phyloP scores from a whole-genome alignment of 2,329 filamentous ascomycete genomes.

The Aspergillus pseudoglaucus region DNA sequence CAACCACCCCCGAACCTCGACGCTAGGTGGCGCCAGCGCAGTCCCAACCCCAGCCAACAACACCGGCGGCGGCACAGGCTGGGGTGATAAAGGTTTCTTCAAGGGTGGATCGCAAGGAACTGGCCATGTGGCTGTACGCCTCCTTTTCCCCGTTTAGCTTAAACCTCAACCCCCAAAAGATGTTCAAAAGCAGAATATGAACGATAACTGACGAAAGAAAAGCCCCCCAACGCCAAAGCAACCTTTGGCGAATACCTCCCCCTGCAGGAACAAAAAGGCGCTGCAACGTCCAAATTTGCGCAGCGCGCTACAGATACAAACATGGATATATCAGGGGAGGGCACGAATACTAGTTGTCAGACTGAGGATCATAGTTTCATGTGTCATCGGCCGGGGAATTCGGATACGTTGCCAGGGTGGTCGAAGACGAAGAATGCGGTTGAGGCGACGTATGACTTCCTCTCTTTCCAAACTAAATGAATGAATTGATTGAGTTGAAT shows the following conservation, averaged over 20 bases:
- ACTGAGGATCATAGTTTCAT: conserved; percentile 30
- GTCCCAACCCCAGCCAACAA: conserved; percentile 26
- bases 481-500: background rate
- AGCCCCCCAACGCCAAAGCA: conserved; percentile 17
- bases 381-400: conserved; percentile 19
- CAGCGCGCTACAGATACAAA: conserved; percentile 6
- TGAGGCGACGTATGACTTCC: conserved; percentile 3
- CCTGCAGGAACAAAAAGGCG: conserved; percentile 22
- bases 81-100: conserved; percentile 16
- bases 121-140: conserved; percentile 19
- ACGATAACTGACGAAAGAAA: background rate
- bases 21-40: conserved; percentile 18
- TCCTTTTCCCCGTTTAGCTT: too few species aligned
- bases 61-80: conserved; percentile 13
- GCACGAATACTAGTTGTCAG: conserved; percentile 10
- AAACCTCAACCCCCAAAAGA: background rate
- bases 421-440: conserved; percentile 16
- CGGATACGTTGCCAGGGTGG: conserved; percentile 26
- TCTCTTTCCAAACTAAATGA: conserved; percentile 1
- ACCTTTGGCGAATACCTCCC: conserved; percentile 23
- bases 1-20: conserved; percentile 12
- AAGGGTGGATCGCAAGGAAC: conserved; percentile 17
- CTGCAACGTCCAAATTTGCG: conserved; percentile 15
- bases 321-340: background rate
- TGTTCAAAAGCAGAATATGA: background rate